Conservation (phyloP, 192 early-diverging fungal species). For the Linnemannia schmuckeri region DNA sequence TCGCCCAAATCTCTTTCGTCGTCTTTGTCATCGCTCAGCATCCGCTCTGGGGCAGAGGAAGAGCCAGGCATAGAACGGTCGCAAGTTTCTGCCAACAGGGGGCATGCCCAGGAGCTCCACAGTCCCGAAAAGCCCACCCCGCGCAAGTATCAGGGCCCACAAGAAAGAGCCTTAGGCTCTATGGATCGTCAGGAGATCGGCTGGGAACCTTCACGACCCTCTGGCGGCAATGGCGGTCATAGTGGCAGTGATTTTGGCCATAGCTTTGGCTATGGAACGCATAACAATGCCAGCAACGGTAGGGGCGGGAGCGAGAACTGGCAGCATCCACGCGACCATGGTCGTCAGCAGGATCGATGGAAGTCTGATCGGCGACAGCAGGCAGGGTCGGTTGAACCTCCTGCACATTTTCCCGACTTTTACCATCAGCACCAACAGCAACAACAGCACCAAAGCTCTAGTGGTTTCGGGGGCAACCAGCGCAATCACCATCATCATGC, state of each 20-base stretch:
- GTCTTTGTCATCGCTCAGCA: slow-evolving; percentile 26
- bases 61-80: slow-evolving; percentile 45
- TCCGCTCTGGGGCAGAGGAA: slow-evolving; percentile 11
- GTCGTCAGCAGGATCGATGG: slow-evolving; percentile 7
- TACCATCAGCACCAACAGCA: slow-evolving; percentile 15
- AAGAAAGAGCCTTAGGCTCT: neutral
- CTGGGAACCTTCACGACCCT: neutral
- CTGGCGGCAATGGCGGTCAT: neutral
- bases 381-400: neutral
- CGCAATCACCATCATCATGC: neutral
- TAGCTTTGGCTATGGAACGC: neutral
- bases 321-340: slow-evolving; percentile 17
- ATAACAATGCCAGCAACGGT: neutral
- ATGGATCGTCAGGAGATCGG: neutral
- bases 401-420: slow-evolving; percentile 1
- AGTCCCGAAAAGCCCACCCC: neutral
- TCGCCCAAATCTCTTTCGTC: slow-evolving; percentile 36
- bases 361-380: neutral
- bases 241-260: neutral
- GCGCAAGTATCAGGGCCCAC: slow-evolving; percentile 18
- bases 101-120: neutral
- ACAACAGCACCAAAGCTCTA: neutral
- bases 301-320: slow-evolving; percentile 26
- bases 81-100: slow-evolving; percentile 18
- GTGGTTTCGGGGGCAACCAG: neutral